Evolutionary conservation across 495 filamentous ascomycete genomes (phyloP), one percentile per base, ranked within the genome.

Genomic region (Penicillium pulvis): DNA sequence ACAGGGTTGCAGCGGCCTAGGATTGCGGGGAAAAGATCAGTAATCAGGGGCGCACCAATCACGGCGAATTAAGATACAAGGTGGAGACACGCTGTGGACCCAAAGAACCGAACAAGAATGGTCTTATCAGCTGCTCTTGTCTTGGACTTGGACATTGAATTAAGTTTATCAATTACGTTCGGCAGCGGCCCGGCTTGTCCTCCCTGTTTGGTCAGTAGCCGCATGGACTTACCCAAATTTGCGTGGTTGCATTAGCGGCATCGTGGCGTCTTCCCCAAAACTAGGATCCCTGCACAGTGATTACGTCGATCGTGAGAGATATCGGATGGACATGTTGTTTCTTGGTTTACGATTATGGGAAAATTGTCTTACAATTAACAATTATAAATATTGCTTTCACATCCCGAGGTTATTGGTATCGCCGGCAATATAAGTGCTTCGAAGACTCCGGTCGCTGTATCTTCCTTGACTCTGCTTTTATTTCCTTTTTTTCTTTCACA

Each of bases 191-290:
- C 63, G 63, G 63, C 56, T 60, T 45, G 33, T 44, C 54, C 50
- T 64, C 46, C 65, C 57, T 50, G 9, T 60, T 60, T 58, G 3
- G 63, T 57, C 58, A 47, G 52, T 48, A 30, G 24, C 39, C 64
- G 66, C 61, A 58, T 69, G 66, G 51, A 67, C 66, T 51, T 69
- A 26, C 66, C 66, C 23, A 42, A 50, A 17, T 57, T 26, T 45
- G 44, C 42, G 43, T 56, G 50, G 42, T 44, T 31, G 36, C 45
- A 17, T 51, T 51, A 44, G 36, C 14, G 3, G 5, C 26, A 49
- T 49, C 46, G 46, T 49, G 46, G 26, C 46, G 46, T 26, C 24
- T 17, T 12, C 14, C 46, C 16, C 30, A 8, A 4, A 49, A 31
- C 46, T 49, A 30, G 12, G 4, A 41, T 41, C 16, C 39, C 23